Conservation (phyloP, 192 early-diverging fungal species). For the Backusella australiensis region DNA sequence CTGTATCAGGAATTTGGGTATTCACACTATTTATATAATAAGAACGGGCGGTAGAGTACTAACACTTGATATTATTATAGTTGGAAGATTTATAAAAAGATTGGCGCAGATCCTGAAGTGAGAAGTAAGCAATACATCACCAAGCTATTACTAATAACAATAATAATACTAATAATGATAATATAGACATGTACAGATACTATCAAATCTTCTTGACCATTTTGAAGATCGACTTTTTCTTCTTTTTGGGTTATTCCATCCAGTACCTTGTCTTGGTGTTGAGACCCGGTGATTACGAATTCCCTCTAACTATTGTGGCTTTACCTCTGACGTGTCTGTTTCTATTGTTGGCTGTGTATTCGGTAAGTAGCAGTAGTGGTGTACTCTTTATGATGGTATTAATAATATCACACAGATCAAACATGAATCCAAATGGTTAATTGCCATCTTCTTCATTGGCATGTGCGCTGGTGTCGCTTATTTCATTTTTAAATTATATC, state of each 20-base stretch:
- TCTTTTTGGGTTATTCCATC: slow-evolving; percentile 72
- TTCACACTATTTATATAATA: background rate
- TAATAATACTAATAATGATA: background rate
- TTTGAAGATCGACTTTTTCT: slow-evolving; percentile 81
- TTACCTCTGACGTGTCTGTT: slow-evolving; percentile 57
- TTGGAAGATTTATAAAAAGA: slow-evolving; percentile 64
- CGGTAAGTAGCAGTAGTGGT: slow-evolving; percentile 32
- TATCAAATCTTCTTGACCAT: slow-evolving; percentile 81
- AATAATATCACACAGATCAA: slow-evolving; percentile 38
- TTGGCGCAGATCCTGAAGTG: slow-evolving; percentile 61
- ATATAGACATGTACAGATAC: slow-evolving; percentile 51
- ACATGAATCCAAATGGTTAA: slow-evolving; percentile 62
- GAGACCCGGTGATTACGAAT: slow-evolving; percentile 42
- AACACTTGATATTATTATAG: slow-evolving; percentile 21
- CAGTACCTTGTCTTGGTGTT: slow-evolving; percentile 64
- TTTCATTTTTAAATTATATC: slow-evolving; percentile 63
- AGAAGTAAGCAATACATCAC: slow-evolving; percentile 40
- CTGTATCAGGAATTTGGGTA: slow-evolving; percentile 65
- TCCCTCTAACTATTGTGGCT: slow-evolving; percentile 53
- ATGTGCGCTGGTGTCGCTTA: slow-evolving; percentile 63
- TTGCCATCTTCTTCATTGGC: slow-evolving; percentile 58
- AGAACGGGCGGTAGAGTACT: background rate
- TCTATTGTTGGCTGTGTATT: slow-evolving; percentile 63
- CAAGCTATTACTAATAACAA: background rate
- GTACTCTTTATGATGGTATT: too few species aligned